Percentiles rank a stretch among this genome's conserved stretches.
Conservation (phyloP, 2,329 filamentous ascomycete species). For the Botrytis deweyae region DNA sequence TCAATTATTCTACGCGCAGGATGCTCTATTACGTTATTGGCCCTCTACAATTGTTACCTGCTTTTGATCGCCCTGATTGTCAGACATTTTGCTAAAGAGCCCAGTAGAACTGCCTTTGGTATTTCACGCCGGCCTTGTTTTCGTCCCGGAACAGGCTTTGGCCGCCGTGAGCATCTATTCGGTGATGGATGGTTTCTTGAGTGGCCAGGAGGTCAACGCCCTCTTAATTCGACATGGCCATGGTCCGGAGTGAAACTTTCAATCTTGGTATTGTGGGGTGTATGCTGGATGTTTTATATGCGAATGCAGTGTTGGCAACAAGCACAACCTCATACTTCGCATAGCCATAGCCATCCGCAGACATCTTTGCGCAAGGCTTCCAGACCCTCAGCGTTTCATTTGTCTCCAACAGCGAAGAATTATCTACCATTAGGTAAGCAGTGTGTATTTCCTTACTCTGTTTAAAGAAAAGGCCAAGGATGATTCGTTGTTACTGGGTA, state of each 20-base stretch:
- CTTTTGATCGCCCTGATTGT: conserved; percentile 7
- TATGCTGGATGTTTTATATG: conserved; percentile 35
- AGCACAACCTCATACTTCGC: background rate
- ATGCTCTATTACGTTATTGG: background rate
- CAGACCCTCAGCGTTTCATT: background rate
- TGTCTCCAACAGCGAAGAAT: background rate
- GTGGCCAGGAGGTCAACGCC: conserved; percentile 31
- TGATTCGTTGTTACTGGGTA: background rate
- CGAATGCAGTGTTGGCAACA: conserved; percentile 16
- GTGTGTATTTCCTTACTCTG: background rate
- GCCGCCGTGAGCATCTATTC: conserved; percentile 25
- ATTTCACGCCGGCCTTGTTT: conserved; percentile 5
- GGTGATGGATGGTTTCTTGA: conserved; percentile 34
- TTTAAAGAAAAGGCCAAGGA: background rate
- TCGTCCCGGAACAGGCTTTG: background rate
- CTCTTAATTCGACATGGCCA: conserved; percentile 34
- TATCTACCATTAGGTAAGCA: conserved; percentile 16
- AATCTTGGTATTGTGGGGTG: conserved; percentile 33
- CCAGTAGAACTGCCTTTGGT: background rate
- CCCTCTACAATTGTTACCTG: background rate
- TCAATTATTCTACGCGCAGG: background rate
- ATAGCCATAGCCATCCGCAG: background rate
- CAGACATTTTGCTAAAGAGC: background rate
- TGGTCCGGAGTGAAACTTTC: conserved; percentile 33
- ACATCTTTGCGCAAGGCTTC: background rate